Base-by-base conservation (phyloP, 2,329 filamentous ascomycete species). In the Shiraia bambusicola region DNA sequence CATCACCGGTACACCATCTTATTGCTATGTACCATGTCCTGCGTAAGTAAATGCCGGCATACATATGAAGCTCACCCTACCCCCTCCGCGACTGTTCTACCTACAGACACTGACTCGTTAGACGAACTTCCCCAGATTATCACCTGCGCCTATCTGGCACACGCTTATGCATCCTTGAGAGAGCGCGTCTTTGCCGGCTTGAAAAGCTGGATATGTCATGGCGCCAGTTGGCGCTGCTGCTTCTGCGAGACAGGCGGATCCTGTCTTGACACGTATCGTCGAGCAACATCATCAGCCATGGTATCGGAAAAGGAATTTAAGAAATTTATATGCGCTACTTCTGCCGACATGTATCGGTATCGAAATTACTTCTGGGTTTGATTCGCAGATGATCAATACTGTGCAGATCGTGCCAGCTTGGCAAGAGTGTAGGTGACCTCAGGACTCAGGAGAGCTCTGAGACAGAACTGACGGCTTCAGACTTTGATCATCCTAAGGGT, bases 191-290 rank as follows among this genome's bases (percentile, higher is more conserved):
- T 19, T 30, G 25, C 27, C 16, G 17, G 4, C 16, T 30, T 36
- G 34, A 17, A 35, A 28, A 37, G 9, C n/a, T n/a, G 25, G 13
- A 35, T 2, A 35, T 33, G 33, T 34, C 13, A 56, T 56, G 52
- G 50, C 52, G 34, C 52, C 50, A 5, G 40, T 49, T 10, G 48
- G 50, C 36, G 46, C 47, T 25, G 45, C 45, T 13, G 42, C 41
- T 36, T 40, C 42, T 25, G 45, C 49, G 17, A 38, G 46, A 37
- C 52, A 49, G 28, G 55, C 65, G n/a, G 70, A 72, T 40, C 69
- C 69, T 12, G 50, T 72, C 32, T 48, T 74, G 42, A 69, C 69
- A 22, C 63, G 64, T 35, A 56, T 73, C 33, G 68, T 72, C 10
- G 59, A 69, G 16, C 56, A 68, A 38, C 71, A 73, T 48, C 63